Evolutionary conservation across 164 flowering plant genomes (phyloP).

Genomic region (grape (Vitis vinifera)): ASM3070453v1 NC_081821.1:5548501-5549000

Average conservation of each 20-base stretch:
- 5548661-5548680: slow-evolving; percentile 34
- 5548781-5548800: neutral
- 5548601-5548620: slow-evolving; percentile 33
- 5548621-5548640: slow-evolving; percentile 39
- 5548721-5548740: slow-evolving; percentile 47
- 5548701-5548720: slow-evolving; percentile 45
- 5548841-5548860: slow-evolving; percentile 26
- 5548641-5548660: slow-evolving; percentile 30
- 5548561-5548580: slow-evolving; percentile 16
- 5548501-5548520: slow-evolving; percentile 40
- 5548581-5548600: slow-evolving; percentile 18
- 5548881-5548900: slow-evolving; percentile 43
- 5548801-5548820: slow-evolving; percentile 7
- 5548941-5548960: slow-evolving; percentile 26
- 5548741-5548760: slow-evolving; percentile 14
- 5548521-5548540: slow-evolving; percentile 36
- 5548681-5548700: slow-evolving; percentile 56
- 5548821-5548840: slow-evolving; percentile 63
- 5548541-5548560: slow-evolving; percentile 33
- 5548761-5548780: slow-evolving; percentile 44
- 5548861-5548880: slow-evolving; percentile 34
- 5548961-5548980: slow-evolving; percentile 21
- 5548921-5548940: slow-evolving; percentile 12
- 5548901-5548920: slow-evolving; percentile 45
- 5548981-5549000: slow-evolving; percentile 20